These are phyloP conservation scores for Vitis labrusca DNA, from an alignment of 164 flowering plant genomes.

Conservation along the genomic window DNA sequence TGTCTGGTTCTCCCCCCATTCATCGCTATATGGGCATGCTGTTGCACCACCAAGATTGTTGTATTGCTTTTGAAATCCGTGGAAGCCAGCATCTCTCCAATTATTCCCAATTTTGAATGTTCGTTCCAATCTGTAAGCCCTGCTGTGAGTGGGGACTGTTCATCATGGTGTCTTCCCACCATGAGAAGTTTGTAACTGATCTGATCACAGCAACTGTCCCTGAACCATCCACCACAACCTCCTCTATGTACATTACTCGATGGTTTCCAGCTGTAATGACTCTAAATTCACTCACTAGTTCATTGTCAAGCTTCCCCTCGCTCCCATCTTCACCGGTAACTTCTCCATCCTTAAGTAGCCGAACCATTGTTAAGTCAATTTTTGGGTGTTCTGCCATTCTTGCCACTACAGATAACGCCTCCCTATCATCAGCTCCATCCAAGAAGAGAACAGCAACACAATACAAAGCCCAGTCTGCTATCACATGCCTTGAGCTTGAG, in stretches of 20 bases:
- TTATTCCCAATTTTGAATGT: conserved; percentile 11
- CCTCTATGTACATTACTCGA: conserved; percentile 21
- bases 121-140: conserved; percentile 22
- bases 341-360: conserved; percentile 18
- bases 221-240: conserved; percentile 22
- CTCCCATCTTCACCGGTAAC: neutral
- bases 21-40: conserved; percentile 10
- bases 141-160: neutral
- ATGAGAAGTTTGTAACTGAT: conserved; percentile 20
- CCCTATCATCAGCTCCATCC: conserved; percentile 39
- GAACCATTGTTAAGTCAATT: conserved; percentile 15
- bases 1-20: neutral
- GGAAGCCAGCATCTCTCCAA: conserved; percentile 20
- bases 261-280: conserved; percentile 1
- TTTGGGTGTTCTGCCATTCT: conserved; percentile 11
- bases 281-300: conserved; percentile 16
- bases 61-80: conserved; percentile 15
- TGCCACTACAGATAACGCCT: conserved; percentile 30
- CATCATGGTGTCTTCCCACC: conserved; percentile 16
- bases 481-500: neutral
- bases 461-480: neutral
- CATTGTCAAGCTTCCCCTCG: conserved; percentile 21
- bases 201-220: conserved; percentile 19
- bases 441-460: conserved; percentile 32
- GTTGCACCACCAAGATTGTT: conserved; percentile 26